Conservation (phyloP, 2,329 filamentous ascomycete species). For the Epichloe hybrida region DNA sequence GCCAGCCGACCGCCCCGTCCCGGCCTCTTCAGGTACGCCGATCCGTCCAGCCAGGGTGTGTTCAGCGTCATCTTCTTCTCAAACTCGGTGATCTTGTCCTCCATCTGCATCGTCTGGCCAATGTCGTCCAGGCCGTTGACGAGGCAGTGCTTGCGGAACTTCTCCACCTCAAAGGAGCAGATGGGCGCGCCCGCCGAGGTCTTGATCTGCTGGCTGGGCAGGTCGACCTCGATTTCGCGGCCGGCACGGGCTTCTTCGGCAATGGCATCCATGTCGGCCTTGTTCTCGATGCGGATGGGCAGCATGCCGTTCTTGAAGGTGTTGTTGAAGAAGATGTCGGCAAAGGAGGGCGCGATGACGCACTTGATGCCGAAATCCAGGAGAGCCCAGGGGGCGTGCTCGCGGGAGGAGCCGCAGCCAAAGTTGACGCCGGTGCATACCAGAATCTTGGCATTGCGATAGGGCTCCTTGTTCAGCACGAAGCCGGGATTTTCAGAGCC, state of each 20-base stretch:
- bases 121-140: conserved; percentile 93
- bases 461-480: conserved; percentile 81
- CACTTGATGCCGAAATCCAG: conserved; percentile 93
- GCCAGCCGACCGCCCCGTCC: conserved; percentile 41
- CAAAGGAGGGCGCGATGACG: conserved; percentile 72
- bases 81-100: conserved; percentile 74
- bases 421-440: conserved; percentile 90
- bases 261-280: conserved; percentile 52
- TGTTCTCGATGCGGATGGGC: conserved; percentile 62
- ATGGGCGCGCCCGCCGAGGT: conserved; percentile 61
- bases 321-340: conserved; percentile 93
- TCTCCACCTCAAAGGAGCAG: conserved; percentile 73
- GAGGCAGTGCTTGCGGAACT: conserved; percentile 89
- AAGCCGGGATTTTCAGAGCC: conserved; percentile 68
- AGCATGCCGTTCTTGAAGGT: conserved; percentile 99
- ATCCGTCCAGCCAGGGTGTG: conserved; percentile 86
- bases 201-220: conserved; percentile 72
- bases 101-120: conserved; percentile 82
- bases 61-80: conserved; percentile 63
- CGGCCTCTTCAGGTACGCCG: conserved; percentile 52
- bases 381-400: conserved; percentile 94
- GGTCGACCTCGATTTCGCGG: conserved; percentile 76
- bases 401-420: conserved; percentile 81
- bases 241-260: conserved; percentile 66
- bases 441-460: conserved; percentile 73